Evolutionary conservation across 75 land plant genomes (phyloP), one percentile per base, ranked within the genome.

Genomic region (Adiantum capillusveneris): DNA sequence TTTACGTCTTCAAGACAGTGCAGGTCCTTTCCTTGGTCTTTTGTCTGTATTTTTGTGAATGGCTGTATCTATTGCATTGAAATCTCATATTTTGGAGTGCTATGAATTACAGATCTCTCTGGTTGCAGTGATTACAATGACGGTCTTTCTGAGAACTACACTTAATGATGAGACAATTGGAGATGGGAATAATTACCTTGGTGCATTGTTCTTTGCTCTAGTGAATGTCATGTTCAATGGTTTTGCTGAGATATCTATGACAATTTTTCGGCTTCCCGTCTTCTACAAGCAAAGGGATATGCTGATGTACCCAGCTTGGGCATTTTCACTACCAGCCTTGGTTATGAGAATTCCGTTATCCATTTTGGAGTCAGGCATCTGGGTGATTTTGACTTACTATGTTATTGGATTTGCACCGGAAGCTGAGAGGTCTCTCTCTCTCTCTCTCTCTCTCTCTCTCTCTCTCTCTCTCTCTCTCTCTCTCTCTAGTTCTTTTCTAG

Each of bases 281-380:
- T 83, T 79, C 62, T 83, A 81, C 77, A 83, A 83, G 76, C 85
- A 83, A 57, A 72, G 85, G 36, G 79, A 83, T 37, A 29, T 65
- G n/a, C 20, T 60, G 25, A 63, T 83, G 43, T 83, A 58, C 44
- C 85, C 85, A 16, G 50, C 85, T 9, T 83, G 85, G 85, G 76
- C 82, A n/a, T 83, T 56, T 31, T 57, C 82, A 21, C 45, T 83
- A 0, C 74, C 85, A 0, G 46, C 67, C 16, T 79, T 56, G 50
- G 42, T 83, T 1, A 59, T 64, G 12, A 62, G 58, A 34, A 65
- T 83, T 41, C 85, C 85, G 0, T 36, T 75, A 1, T 65, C 82
- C 0, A 29, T 83, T 2, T n/a, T 68, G 1, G 82, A 83, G 24
- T 66, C 82, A 3, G n/a, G 25, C 13, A 36, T 72, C n/a, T 83